Percentiles rank a stretch among this genome's conserved stretches.
phyloP scores from a whole-genome alignment of 1,284 basidiomycete genomes.

The Ustilago vetiveriae region DNA sequence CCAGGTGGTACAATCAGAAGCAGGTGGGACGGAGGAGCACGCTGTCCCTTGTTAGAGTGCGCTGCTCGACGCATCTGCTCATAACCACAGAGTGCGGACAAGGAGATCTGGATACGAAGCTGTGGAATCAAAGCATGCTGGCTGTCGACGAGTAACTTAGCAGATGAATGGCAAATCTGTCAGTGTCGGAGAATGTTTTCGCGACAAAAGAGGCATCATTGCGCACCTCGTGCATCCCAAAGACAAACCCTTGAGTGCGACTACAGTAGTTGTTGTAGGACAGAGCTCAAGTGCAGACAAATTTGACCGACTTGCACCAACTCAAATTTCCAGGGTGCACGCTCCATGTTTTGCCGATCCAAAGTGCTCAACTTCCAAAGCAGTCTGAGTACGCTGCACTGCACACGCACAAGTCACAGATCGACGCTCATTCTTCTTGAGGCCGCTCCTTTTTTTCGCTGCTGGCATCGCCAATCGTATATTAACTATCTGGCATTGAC shows the following conservation, averaged over 20 bases:
- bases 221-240: slow-evolving; percentile 6
- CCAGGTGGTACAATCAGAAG: too few relatives aligned
- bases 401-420: slow-evolving; percentile 2
- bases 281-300: too few relatives aligned
- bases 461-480: not conserved
- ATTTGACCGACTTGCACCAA: slow-evolving; percentile 4
- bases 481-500: not conserved
- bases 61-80: too few relatives aligned
- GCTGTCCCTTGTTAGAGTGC: too few relatives aligned
- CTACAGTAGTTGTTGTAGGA: too few relatives aligned
- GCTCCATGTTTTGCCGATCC: not conserved
- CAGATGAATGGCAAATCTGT: not conserved
- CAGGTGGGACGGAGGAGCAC: too few relatives aligned
- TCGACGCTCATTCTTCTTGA: not conserved
- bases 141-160: not conserved
- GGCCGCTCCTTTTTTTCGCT: not conserved
- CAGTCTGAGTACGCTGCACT: too few relatives aligned
- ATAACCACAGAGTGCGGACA: too few relatives aligned
- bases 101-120: too few relatives aligned
- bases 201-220: slow-evolving; percentile 5
- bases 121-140: too few relatives aligned
- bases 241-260: not conserved
- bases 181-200: slow-evolving; percentile 4
- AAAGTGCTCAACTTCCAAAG: too few relatives aligned
- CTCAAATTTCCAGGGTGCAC: slow-evolving; percentile 13